Conservation (phyloP, 1,139 yeast genomes). For the Pneumocystis murina region DNA sequence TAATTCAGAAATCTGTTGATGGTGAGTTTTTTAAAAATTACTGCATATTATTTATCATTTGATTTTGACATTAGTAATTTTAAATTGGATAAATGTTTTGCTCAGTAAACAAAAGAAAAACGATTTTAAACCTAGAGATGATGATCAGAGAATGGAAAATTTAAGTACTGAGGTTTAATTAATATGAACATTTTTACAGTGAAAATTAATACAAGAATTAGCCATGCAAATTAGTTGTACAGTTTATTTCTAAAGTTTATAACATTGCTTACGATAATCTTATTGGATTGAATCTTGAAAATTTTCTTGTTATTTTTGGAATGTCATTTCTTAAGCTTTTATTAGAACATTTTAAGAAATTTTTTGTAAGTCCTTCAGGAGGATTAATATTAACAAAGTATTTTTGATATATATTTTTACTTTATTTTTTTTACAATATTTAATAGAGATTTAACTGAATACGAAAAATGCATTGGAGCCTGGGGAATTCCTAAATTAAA, state of each 20-base stretch:
- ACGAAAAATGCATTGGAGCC: conserved; percentile 54
- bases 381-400: conserved; percentile 63
- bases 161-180: conserved; percentile 19
- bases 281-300: conserved; percentile 39
- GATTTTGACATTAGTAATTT: conserved; percentile 18
- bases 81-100: conserved; percentile 23
- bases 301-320: conserved; percentile 47
- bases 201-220: conserved; percentile 43
- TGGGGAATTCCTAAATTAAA: conserved; percentile 55
- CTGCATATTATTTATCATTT: not conserved
- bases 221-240: conserved; percentile 48
- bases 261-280: conserved; percentile 25
- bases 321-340: conserved; percentile 43
- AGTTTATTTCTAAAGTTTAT: conserved; percentile 31
- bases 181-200: conserved; percentile 22
- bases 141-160: conserved; percentile 17
- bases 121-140: conserved; percentile 39
- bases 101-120: conserved; percentile 49
- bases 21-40: not conserved
- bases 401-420: not conserved
- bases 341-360: conserved; percentile 61
- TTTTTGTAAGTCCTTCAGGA: conserved; percentile 64
- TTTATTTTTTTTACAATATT: not conserved
- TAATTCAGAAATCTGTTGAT: conserved; percentile 45
- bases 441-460: conserved; percentile 49